Base-by-base conservation (phyloP, 1,284 basidiomycete species). In the Tilletia setariae region DNA sequence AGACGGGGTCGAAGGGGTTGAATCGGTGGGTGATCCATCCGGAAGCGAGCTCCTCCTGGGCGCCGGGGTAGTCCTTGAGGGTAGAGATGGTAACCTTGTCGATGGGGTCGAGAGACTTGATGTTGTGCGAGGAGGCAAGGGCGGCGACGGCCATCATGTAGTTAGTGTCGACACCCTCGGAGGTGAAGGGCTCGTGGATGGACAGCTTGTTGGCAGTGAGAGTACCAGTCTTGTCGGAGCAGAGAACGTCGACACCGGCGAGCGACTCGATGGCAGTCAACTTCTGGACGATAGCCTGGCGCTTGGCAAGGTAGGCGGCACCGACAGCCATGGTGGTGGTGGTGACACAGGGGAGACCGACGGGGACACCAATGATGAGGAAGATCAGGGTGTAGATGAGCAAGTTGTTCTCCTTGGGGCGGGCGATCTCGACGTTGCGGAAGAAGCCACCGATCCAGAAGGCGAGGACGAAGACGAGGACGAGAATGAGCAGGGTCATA, bases 251-350 rank as follows among this genome's bases (percentile, higher is more conserved):
- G 70, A 87, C 86, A 76, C 87, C 87, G 30, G 87, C 87, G 28
- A 87, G 83, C 42, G 85, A 85, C 79, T 87, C 87, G 79, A 87
- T 87, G 63, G 87, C 86, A 15, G 86, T 87, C 56, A 87, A 83
- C 81, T 87, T 87, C 79, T 87, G 86, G n/a, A 87, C 87, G 78
- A 87, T 87, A n/a, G 86, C 86, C 76, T 87, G 84, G 49, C 84
- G 83, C 70, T 84, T 83, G 35, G 87, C 87, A 51, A 87, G 84
- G 82, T 86, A 87, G 7, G 86, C 86, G 46, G 86, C 86, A 66
- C 86, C 86, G 72, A 87, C 86, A 43, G 86, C 86, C 73, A 86
- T 83, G 59, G 85, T 86, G 68, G 86, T 86, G 61, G 86, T 87
- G 44, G 86, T 87, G 30, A 86, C 85, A 69, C 78, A 82, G 75